Base-by-base conservation (phyloP, 345 rosid genomes). In the Lepidium didymum region DNA sequence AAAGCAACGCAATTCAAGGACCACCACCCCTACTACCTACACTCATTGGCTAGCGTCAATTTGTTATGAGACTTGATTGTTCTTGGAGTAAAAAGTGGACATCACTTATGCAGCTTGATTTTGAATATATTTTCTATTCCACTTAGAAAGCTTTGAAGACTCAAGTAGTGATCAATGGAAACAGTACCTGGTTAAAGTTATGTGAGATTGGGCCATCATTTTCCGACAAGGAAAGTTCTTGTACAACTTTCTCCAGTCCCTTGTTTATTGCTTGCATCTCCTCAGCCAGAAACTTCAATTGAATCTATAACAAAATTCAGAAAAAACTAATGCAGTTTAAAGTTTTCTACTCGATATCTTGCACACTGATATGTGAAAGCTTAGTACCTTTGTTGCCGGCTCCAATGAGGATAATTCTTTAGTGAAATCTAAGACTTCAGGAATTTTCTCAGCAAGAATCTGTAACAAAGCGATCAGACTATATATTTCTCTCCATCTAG, bases 191-290 rank as follows among this genome's bases (percentile, higher is more conserved):
- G 50, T 77, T 74, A 60, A 93, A 93, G 27, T 78, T 80, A 38
- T 80, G 91, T 12, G 97, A 90, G 53, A 90, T 59, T 43, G 84
- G 84, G 50, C 96, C 98, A 80, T 93, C 97, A 77, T 81, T 85
- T 82, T 90, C 97, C 9, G 96, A 82, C 74, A 80, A 64, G 69
- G 97, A 73, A 46, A 93, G 78, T 69, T 93, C 98, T 77, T 90
- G 96, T 36, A 88, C 83, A 56, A 89, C 87, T 68, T 90, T 93
- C 77, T 93, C 97, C 73, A 93, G 80, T 65, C 98, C 98, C 83
- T 90, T 93, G 84, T 86, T 90, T 73, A 93, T 75, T 11, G 95
- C 97, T 86, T 93, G 96, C 97, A 93, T 93, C 83, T 93, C 98
- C 80, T 93, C 97, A 0, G 96, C 98, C 84, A 93, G 76, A 79